These are phyloP conservation scores for Saturnispora sekii DNA, from an alignment of 805 yeast genomes.

Conservation along the genomic window DNA sequence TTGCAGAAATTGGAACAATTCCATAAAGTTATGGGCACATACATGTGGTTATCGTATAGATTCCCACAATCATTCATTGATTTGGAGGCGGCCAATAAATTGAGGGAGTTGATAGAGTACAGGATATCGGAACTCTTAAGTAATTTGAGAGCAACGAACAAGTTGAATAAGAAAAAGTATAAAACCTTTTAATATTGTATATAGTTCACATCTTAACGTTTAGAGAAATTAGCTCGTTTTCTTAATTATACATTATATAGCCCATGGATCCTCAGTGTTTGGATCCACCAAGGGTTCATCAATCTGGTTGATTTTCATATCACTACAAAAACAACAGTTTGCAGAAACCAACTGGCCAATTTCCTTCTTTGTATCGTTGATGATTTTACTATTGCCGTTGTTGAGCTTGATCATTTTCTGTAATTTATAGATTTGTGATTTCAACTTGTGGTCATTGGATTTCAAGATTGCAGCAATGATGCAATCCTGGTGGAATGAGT, in stretches of 20 bases:
- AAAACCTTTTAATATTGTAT: slow-evolving; percentile 11
- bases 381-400: slow-evolving; percentile 23
- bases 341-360: slow-evolving; percentile 51
- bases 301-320: slow-evolving; percentile 54
- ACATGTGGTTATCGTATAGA: slow-evolving; percentile 79
- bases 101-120: slow-evolving; percentile 61
- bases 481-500: slow-evolving; percentile 85
- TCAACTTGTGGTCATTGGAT: slow-evolving; percentile 58
- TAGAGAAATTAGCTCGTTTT: no score
- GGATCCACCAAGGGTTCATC: slow-evolving; percentile 50
- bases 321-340: slow-evolving; percentile 73
- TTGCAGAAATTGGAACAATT: slow-evolving; percentile 44
- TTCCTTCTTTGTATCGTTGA: slow-evolving; percentile 30
- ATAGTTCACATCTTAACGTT: no score
- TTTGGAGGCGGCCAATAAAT: slow-evolving; percentile 58
- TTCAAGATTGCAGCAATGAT: slow-evolving; percentile 49
- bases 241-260: slow-evolving; percentile 19
- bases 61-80: slow-evolving; percentile 78
- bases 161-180: slow-evolving; percentile 13
- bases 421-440: slow-evolving; percentile 49
- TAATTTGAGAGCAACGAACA: slow-evolving; percentile 19
- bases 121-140: slow-evolving; percentile 42
- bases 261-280: slow-evolving; percentile 40
- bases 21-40: slow-evolving; percentile 59
- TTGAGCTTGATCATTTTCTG: slow-evolving; percentile 34